Conservation (phyloP, 768 basidiomycete species). For the Leccinum longicurvipes region DNA sequence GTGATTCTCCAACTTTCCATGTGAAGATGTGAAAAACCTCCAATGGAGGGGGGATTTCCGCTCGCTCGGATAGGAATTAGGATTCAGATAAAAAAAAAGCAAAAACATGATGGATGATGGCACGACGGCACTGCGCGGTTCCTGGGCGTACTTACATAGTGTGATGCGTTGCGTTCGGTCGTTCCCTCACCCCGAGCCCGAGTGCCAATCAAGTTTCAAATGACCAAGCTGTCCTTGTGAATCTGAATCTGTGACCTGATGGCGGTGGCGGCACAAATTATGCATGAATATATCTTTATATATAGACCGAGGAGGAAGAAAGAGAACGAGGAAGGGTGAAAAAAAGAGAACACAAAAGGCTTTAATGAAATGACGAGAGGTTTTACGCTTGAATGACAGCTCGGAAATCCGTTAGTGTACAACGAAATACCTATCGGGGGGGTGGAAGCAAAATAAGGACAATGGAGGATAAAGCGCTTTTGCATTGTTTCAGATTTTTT, state of each 20-base stretch:
- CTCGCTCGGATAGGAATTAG: background rate
- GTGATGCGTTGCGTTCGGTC: background rate
- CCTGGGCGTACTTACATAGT: background rate
- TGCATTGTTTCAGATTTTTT: constrained; percentile 5
- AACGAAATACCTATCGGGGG: background rate
- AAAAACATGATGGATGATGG: background rate
- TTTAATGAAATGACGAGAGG: constrained; percentile 8
- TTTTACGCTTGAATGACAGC: background rate
- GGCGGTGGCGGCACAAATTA: background rate
- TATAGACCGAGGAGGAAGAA: background rate
- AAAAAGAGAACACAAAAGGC: background rate
- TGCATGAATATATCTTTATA: background rate
- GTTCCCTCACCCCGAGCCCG: background rate
- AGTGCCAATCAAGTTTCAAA: background rate
- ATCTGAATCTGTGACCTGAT: background rate
- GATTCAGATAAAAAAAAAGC: background rate
- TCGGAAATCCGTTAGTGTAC: background rate
- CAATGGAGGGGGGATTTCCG: background rate
- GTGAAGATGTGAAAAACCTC: background rate
- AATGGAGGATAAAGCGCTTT: background rate
- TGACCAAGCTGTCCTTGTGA: background rate
- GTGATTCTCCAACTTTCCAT: background rate
- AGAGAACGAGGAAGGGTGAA: background rate
- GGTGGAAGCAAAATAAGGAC: constrained; percentile 3
- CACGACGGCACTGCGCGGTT: background rate